Conservation (phyloP, 2,329 filamentous ascomycete genomes). For the Paecilomyces sp. region DNA sequence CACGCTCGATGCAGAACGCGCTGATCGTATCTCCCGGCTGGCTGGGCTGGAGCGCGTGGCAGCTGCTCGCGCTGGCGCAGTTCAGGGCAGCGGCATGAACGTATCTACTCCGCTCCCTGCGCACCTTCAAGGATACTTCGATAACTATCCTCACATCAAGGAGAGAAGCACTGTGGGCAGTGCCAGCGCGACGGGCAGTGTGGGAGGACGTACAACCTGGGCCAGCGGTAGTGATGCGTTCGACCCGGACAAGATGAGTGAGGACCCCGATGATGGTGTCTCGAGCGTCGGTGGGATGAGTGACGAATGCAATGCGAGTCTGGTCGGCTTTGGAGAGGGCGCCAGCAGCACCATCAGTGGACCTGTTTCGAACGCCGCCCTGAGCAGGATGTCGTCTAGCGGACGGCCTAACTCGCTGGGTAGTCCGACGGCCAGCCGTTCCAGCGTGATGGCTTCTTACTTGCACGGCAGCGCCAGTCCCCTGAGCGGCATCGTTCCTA, state of each 20-base stretch:
- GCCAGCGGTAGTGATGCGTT: slow-evolving; percentile 57
- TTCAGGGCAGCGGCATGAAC: slow-evolving; percentile 5
- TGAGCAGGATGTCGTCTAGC: slow-evolving; percentile 28
- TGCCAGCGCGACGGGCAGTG: slow-evolving; percentile 72
- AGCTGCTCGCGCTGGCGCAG: slow-evolving; percentile 55
- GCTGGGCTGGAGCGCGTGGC: slow-evolving; percentile 85
- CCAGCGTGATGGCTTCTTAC: slow-evolving; percentile 19
- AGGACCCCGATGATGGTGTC: slow-evolving; percentile 59
- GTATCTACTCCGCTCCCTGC: slow-evolving; percentile 25
- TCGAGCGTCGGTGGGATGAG: slow-evolving; percentile 72
- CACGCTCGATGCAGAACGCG: slow-evolving; percentile 83
- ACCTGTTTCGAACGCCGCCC: slow-evolving; percentile 58
- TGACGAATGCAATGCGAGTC: slow-evolving; percentile 72
- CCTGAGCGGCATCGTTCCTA: slow-evolving; percentile 40
- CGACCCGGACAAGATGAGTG: slow-evolving; percentile 49
- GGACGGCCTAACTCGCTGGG: slow-evolving; percentile 32
- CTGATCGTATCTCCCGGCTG: slow-evolving; percentile 89
- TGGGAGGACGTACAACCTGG: slow-evolving; percentile 63
- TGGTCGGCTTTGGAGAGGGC: slow-evolving; percentile 90
- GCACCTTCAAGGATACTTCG: slow-evolving; percentile 67
- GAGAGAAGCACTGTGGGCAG: slow-evolving; percentile 85
- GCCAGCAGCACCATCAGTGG: slow-evolving; percentile 79
- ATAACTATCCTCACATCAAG: slow-evolving; percentile 64
- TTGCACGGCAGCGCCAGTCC: slow-evolving; percentile 24
- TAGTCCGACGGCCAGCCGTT: slow-evolving; percentile 28